A percentile compares a stretch with the other conserved stretches of the same genome.
Evolutionary conservation across 1,284 basidiomycete genomes (phyloP).

Genomic region (Sporisorium scitamineum): DNA sequence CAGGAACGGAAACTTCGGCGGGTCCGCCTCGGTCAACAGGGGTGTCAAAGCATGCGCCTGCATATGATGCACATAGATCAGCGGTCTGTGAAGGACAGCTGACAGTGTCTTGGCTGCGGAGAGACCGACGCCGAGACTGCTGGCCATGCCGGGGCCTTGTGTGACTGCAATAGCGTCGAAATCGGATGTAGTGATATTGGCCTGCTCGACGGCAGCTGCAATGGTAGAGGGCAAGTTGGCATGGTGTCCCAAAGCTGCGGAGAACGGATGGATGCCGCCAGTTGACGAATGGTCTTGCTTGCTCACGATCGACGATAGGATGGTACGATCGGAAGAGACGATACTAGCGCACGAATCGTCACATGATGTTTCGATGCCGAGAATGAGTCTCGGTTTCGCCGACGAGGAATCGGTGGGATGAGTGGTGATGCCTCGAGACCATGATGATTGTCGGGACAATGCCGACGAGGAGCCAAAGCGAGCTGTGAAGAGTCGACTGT

Average conservation of each 20-base stretch:
- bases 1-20: conserved; percentile 62
- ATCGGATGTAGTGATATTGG: conserved; percentile 20
- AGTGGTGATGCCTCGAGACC: neutral
- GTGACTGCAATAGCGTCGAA: conserved; percentile 67
- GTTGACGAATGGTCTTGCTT: conserved; percentile 64
- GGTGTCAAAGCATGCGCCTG: conserved; percentile 50
- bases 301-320: conserved; percentile 59
- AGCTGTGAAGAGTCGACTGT: neutral
- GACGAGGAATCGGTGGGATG: neutral
- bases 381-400: conserved; percentile 31
- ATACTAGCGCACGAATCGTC: conserved; percentile 67
- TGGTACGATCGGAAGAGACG: conserved; percentile 49
- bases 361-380: conserved; percentile 67
- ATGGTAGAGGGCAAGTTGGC: conserved; percentile 57
- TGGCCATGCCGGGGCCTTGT: conserved; percentile 65
- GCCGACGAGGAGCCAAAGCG: conserved; percentile 8
- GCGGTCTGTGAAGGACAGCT: conserved; percentile 51
- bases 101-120: conserved; percentile 60
- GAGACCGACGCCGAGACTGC: conserved; percentile 59
- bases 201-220: conserved; percentile 40
- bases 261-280: conserved; percentile 62
- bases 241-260: conserved; percentile 58
- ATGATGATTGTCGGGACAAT: neutral
- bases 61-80: conserved; percentile 68
- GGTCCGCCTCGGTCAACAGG: conserved; percentile 37